Conservation (phyloP, 2,329 filamentous ascomycete genomes). For the Colletotrichum sp. region DNA sequence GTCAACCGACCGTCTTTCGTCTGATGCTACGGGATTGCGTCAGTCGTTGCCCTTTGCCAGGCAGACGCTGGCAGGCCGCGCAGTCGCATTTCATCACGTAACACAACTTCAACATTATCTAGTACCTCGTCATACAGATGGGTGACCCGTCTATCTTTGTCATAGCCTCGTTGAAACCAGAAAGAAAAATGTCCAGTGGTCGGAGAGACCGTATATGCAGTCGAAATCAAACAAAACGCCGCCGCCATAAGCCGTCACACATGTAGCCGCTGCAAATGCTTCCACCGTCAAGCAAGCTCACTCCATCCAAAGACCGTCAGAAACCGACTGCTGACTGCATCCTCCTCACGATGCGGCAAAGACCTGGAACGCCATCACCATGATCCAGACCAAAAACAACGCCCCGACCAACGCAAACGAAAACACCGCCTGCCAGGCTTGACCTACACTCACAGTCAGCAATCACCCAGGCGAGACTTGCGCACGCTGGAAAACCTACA, state of each 20-base stretch:
- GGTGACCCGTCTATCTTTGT: neutral
- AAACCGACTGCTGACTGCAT: neutral
- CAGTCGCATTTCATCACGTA: neutral
- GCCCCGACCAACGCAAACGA: slow-evolving; percentile 65
- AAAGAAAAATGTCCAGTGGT: neutral
- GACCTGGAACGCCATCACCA: slow-evolving; percentile 71
- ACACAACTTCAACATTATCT: neutral
- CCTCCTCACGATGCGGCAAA: slow-evolving; percentile 42
- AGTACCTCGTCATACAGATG: neutral
- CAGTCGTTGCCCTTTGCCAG: neutral
- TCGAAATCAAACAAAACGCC: neutral
- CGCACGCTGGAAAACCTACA: slow-evolving; percentile 49
- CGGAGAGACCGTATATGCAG: neutral
- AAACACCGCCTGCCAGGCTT: slow-evolving; percentile 70
- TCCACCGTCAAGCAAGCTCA: neutral
- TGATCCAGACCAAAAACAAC: slow-evolving; percentile 70
- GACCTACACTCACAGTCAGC: slow-evolving; percentile 42
- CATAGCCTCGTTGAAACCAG: neutral
- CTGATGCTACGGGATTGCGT: neutral
- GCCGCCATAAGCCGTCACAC: neutral
- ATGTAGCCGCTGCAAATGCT: neutral
- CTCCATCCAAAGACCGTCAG: neutral
- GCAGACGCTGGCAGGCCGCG: neutral
- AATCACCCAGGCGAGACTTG: neutral
- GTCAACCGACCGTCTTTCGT: neutral